Evolutionary conservation across 2,329 filamentous ascomycete genomes (phyloP), one percentile per base, ranked within the genome.

Genomic region (Domatiomyces catenatus): DNA sequence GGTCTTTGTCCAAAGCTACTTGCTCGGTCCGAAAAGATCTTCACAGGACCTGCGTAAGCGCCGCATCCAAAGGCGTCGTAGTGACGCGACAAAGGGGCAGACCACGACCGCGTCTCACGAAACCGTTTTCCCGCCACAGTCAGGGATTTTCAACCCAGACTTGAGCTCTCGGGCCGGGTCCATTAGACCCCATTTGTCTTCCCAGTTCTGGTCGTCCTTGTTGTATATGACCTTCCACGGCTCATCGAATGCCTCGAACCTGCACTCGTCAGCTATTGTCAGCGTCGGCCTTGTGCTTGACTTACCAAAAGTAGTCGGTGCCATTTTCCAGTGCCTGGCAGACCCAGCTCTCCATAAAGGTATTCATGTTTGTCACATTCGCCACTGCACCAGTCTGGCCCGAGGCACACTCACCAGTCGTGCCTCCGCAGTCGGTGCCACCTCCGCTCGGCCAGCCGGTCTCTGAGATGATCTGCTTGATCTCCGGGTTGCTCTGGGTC

Each of bases 171-270:
- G 79, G 61, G 87, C 75, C 2, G 86, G 76, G 60, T 93, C 86
- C 79, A 96, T 81, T 12, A 96, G 69, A 8, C 92, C 90, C 90
- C 90, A 95, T 65, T 94, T 84, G 64, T 94, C 86, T 70, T 96
- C 90, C 89, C 89, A 95, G 48, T 84, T 75, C 69, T 90, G 73
- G 42, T 74, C 71, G 51, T 67, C 67, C 4, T 71, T 72, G 65
- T 95, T 83, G 69, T 81, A 94, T 17, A 67, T 62, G 50, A 83
- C 72, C 71, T 96, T 95, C 90, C 90, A 96, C 2, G 88, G 88
- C 73, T 96, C 90, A 64, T 96, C 90, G 64, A 95, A 96, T 8
- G 88, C 87, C 63, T 89, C 86, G 65, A 96, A 95, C 79, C 78
- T 79, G 53, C 50, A 26, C 10, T 36, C 10, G 19, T 24, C 32